Base-by-base conservation (phyloP, 805 yeast genomes). In the Scheffersomyces spartinae region DNA sequence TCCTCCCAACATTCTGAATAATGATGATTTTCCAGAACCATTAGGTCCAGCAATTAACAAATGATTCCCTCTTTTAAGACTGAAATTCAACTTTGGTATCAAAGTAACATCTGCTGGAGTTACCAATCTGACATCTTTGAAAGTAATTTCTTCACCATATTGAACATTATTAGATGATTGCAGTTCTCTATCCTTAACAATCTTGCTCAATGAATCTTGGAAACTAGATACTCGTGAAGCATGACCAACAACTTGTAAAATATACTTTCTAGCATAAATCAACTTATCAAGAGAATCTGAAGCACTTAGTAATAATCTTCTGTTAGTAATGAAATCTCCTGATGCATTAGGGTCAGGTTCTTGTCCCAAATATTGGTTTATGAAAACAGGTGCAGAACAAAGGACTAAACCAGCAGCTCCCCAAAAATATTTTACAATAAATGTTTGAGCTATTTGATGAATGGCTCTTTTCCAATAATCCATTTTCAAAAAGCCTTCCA, bases 21-120 rank as follows among this genome's bases (percentile, higher is more conserved):
- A 57, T 0, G 96, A 86, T 0, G 95, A 85, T 53, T 86, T 86
- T 15, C 97, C 97, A 35, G 94, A 81, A 1, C 97, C 97, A 45
- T 86, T 86, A 9, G 96, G 96, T 0, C 97, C 97, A 7, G 88
- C 85, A 45, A 86, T 85, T 27, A 86, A 62, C 26, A 86, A 59
- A 50, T 86, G 91, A 26, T 85, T 76, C 18, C 95, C 95, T 17
- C 71, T 78, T 34, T 76, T 69, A 27, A 86, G 69, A 26, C 75
- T 66, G 49, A 86, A 85, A 15, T 71, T 61, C 39, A 86, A 61
- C 19, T 71, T 66, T 22, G 69, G 61, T 13, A 81, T 75, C 23
- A 86, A 60, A 0, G 75, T 64, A 22, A 81, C 86, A 28, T 83
- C 78, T 4, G 78, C 75, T 0, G 97, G 97, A 1, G 95, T 84